Percentiles rank a stretch among this genome's conserved stretches.
Conservation (phyloP, 176 grass and related monocot genomes). For the Hsuehochloa calcarea region DNA sequence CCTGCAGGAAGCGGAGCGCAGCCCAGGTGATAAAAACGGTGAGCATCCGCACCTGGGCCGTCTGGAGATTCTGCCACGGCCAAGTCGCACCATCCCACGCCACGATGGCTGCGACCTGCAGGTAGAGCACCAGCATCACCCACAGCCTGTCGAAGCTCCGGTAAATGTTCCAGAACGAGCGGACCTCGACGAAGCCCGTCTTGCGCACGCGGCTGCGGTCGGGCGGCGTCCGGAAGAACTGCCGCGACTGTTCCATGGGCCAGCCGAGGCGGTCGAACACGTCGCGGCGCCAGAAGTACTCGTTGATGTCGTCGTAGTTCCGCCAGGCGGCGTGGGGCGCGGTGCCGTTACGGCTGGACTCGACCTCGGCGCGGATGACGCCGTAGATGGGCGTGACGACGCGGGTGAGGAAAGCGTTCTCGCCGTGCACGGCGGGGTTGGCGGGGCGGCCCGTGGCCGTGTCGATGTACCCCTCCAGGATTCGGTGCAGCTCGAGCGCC, state of each 20-base stretch:
- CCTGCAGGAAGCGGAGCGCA: conserved; percentile 72
- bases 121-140: conserved; percentile 83
- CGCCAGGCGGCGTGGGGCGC: conserved; percentile 84
- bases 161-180: conserved; percentile 85
- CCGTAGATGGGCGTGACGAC: conserved; percentile 63
- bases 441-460: conserved; percentile 47
- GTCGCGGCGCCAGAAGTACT: conserved; percentile 86
- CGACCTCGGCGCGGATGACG: conserved; percentile 61
- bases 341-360: conserved; percentile 53
- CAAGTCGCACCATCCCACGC: conserved; percentile 51
- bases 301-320: conserved; percentile 95
- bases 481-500: conserved; percentile 70
- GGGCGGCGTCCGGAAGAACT: conserved; percentile 65
- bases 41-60: conserved; percentile 47
- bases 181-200: conserved; percentile 88
- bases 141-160: conserved; percentile 93
- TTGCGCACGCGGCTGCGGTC: conserved; percentile 70
- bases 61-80: conserved; percentile 59
- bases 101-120: conserved; percentile 72
- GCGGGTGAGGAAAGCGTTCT: conserved; percentile 66
- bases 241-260: conserved; percentile 65
- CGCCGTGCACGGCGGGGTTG: conserved; percentile 66
- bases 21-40: conserved; percentile 92
- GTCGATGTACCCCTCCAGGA: conserved; percentile 72
- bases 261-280: conserved; percentile 74